These are phyloP conservation scores for Teratosphaeria gauchensis DNA, from an alignment of 2,329 filamentous ascomycete species.

Conservation along the genomic window DNA sequence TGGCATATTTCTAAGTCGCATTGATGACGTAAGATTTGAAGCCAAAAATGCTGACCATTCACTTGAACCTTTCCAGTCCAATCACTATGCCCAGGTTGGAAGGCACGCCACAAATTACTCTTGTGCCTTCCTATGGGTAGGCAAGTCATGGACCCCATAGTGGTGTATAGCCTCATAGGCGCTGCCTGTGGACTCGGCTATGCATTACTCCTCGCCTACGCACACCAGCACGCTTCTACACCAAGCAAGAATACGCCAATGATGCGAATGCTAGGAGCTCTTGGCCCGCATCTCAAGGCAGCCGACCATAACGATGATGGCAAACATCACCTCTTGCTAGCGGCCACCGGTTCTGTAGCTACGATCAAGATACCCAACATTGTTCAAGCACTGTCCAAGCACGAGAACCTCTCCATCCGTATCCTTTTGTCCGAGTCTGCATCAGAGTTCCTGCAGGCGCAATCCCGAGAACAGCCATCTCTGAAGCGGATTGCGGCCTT, in stretches of 20 bases:
- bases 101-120: neutral
- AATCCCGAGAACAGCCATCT: slow-evolving; percentile 66
- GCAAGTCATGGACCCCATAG: neutral
- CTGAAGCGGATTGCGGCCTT: slow-evolving; percentile 49
- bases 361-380: slow-evolving; percentile 63
- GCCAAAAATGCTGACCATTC: neutral
- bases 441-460: slow-evolving; percentile 63
- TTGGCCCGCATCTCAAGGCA: slow-evolving; percentile 17
- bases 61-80: neutral
- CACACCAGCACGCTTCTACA: neutral
- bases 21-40: neutral
- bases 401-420: slow-evolving; percentile 62
- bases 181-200: neutral
- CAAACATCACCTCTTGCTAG: slow-evolving; percentile 55
- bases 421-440: slow-evolving; percentile 70
- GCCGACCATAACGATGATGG: slow-evolving; percentile 35
- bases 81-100: neutral
- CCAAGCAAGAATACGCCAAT: neutral
- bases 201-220: neutral
- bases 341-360: slow-evolving; percentile 66
- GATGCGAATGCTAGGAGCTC: neutral
- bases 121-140: neutral
- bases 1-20: neutral
- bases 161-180: neutral
- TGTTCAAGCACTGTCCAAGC: slow-evolving; percentile 43